Percentiles rank a stretch among this genome's conserved stretches.
Conservation (phyloP, 257 asterid genomes). For the Scutellaria minor region DNA sequence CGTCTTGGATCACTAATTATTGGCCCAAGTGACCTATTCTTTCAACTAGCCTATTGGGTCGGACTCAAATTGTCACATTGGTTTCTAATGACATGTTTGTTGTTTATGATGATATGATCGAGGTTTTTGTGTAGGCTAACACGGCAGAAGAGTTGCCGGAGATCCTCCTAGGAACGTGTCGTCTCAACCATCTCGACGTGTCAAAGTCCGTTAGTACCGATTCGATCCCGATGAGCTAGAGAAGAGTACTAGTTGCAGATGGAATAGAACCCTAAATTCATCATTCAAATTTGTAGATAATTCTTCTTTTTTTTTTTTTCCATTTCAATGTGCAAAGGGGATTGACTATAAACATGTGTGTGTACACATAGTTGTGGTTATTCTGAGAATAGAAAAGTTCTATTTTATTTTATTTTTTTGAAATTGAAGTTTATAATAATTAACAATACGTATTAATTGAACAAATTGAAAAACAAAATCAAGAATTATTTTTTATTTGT, state of each 20-base stretch:
- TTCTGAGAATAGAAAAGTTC: constrained; percentile 20
- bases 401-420: neutral
- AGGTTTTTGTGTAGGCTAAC: constrained; percentile 47
- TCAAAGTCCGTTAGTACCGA: constrained; percentile 56
- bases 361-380: constrained; percentile 1
- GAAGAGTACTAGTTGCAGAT: neutral
- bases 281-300: constrained; percentile 19
- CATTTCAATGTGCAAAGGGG: constrained; percentile 16
- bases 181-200: constrained; percentile 63
- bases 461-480: too few relatives aligned
- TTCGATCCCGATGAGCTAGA: constrained; percentile 41
- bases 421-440: neutral
- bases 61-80: neutral
- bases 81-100: neutral
- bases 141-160: constrained; percentile 80
- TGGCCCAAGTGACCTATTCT: too few relatives aligned
- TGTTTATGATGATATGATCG: neutral
- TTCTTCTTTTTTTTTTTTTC: neutral
- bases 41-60: too few relatives aligned
- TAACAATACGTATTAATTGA: too few relatives aligned
- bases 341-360: neutral
- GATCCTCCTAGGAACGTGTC: constrained; percentile 74
- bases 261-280: constrained; percentile 6
- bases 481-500: too few relatives aligned
- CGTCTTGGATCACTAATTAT: too few relatives aligned